phyloP scores from a whole-genome alignment of 1,139 yeast genomes.

The Suhomyces anneliseae region DNA sequence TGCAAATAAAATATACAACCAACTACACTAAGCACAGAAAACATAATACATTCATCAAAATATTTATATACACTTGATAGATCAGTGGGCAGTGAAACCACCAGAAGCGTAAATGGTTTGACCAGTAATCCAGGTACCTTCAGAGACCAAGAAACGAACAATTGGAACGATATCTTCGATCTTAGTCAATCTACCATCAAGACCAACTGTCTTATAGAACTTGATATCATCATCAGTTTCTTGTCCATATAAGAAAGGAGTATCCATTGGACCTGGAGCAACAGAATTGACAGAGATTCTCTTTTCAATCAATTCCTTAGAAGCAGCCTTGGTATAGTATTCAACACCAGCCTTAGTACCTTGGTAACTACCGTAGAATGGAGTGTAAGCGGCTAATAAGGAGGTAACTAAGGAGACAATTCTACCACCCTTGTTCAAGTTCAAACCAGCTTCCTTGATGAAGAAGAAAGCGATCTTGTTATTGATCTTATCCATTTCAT shows the following conservation, averaged over 20 bases:
- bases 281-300: conserved; percentile 57
- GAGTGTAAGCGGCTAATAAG: conserved; percentile 64
- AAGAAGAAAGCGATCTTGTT: conserved; percentile 63
- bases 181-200: conserved; percentile 54
- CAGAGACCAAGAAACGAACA: conserved; percentile 58
- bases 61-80: background rate
- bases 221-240: conserved; percentile 54
- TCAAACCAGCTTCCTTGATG: conserved; percentile 55
- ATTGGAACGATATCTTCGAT: conserved; percentile 65
- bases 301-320: conserved; percentile 53
- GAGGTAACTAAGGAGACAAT: conserved; percentile 63
- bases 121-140: conserved; percentile 70
- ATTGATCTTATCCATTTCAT: conserved; percentile 52
- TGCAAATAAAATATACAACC: background rate
- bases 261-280: conserved; percentile 75
- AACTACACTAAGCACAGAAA: background rate
- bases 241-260: conserved; percentile 65
- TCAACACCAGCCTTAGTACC: conserved; percentile 67
- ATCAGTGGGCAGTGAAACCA: conserved; percentile 60
- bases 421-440: conserved; percentile 52
- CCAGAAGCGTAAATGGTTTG: conserved; percentile 67
- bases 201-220: conserved; percentile 52
- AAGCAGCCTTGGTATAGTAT: conserved; percentile 54
- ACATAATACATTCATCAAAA: background rate
- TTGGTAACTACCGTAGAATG: conserved; percentile 56